These are phyloP conservation scores for Thermothielavioides terrestris DNA, from an alignment of 495 filamentous ascomycete species.

Conservation along the genomic window DNA sequence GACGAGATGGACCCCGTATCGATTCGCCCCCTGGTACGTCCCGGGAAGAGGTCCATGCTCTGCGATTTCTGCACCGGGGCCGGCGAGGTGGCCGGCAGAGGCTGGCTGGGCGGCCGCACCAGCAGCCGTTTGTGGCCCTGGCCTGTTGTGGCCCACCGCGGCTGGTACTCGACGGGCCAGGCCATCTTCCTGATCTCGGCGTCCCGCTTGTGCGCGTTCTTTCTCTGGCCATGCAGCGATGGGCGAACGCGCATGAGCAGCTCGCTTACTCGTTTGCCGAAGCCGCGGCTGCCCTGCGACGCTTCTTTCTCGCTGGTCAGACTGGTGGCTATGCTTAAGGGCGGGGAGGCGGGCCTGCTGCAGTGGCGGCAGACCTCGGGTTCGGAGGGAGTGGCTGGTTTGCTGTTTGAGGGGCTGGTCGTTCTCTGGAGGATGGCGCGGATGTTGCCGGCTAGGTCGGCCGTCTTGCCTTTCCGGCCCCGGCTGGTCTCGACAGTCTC, in stretches of 20 bases:
- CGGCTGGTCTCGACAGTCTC: conserved; percentile 3
- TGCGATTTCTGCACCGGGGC: background rate
- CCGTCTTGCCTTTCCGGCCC: conserved; percentile 11
- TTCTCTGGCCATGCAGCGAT: background rate
- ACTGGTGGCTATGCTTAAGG: background rate
- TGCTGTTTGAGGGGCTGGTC: background rate
- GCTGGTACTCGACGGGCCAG: conserved; percentile 6
- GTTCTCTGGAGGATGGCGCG: conserved; percentile 10
- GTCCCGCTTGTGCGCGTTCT: conserved; percentile 6
- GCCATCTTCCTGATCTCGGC: background rate
- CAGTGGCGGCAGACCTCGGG: conserved; percentile 18
- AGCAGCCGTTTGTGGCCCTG: background rate
- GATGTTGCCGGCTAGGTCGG: conserved; percentile 11
- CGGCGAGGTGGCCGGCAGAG: background rate
- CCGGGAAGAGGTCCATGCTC: conserved; percentile 3
- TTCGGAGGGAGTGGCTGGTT: background rate
- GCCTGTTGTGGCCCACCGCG: background rate
- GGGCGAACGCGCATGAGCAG: conserved; percentile 15
- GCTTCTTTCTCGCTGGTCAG: background rate
- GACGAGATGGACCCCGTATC: no score
- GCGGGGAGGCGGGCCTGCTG: conserved; percentile 14
- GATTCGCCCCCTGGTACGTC: background rate
- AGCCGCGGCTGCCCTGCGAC: background rate
- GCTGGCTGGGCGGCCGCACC: conserved; percentile 1
- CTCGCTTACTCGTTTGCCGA: conserved; percentile 12